These are phyloP conservation scores for Botrytis galanthina DNA, from an alignment of 2,329 filamentous ascomycete genomes.

Conservation along the genomic window DNA sequence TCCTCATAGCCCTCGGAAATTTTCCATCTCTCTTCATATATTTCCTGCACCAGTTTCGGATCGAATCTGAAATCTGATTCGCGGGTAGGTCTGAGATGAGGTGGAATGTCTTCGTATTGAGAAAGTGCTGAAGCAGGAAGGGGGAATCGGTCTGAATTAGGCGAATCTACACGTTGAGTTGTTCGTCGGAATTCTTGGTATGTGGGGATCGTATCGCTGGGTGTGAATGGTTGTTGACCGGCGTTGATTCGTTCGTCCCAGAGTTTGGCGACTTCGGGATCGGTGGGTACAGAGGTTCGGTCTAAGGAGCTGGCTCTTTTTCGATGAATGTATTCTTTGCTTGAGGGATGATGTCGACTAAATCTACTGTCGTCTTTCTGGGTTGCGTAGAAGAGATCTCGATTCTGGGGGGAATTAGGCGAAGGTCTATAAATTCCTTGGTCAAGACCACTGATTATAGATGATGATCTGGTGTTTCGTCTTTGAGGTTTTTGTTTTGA, in stretches of 20 bases:
- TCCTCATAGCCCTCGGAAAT: background rate
- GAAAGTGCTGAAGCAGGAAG: background rate
- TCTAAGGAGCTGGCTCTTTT: background rate
- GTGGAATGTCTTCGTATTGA: background rate
- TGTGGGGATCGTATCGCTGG: background rate
- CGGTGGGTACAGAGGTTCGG: background rate
- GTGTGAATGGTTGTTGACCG: background rate
- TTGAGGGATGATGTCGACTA: background rate
- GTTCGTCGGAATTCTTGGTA: constrained; percentile 7
- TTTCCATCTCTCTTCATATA: constrained; percentile 1
- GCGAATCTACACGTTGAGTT: background rate
- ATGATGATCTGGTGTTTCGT: background rate
- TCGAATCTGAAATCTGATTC: background rate
- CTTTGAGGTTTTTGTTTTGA: background rate
- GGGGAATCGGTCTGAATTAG: background rate
- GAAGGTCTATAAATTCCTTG: background rate
- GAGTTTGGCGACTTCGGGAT: background rate
- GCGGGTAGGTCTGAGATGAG: background rate
- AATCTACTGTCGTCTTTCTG: constrained; percentile 6
- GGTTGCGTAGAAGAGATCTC: background rate
- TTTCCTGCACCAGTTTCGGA: background rate
- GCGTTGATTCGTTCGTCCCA: background rate
- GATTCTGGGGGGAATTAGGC: background rate
- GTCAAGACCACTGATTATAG: background rate
- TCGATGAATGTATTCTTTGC: background rate